Conservation (phyloP, 371 early-diverging fungal species). For the Ordospora pajunii region DNA sequence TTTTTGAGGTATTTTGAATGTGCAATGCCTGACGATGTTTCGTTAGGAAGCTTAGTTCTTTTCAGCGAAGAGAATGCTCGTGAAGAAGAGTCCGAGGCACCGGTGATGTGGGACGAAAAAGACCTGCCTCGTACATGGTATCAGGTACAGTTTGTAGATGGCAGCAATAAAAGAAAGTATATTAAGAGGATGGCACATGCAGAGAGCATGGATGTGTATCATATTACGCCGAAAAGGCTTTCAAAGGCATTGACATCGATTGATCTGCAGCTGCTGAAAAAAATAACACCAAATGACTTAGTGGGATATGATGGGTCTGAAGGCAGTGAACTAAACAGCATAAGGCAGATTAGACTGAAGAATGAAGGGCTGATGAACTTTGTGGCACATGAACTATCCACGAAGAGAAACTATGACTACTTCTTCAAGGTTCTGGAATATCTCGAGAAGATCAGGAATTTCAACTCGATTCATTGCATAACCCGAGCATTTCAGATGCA, state of each 20-base stretch:
- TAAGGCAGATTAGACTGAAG: constrained; percentile 4
- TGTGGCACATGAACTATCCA: background rate
- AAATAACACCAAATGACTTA: constrained; percentile 14
- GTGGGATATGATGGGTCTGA: constrained; percentile 2
- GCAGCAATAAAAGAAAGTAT: background rate
- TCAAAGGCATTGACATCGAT: background rate
- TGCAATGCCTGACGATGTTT: background rate
- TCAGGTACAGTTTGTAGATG: background rate
- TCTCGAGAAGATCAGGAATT: constrained; percentile 19
- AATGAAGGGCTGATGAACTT: constrained; percentile 22
- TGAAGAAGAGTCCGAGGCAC: background rate
- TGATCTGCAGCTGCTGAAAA: background rate
- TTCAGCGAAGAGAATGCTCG: background rate
- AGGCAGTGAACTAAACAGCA: background rate
- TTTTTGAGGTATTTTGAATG: no score
- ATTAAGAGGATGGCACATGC: background rate
- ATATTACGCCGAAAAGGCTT: constrained; percentile 7
- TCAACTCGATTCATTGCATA: constrained; percentile 19
- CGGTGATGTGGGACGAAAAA: background rate
- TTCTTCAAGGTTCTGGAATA: constrained; percentile 13
- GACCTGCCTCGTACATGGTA: background rate
- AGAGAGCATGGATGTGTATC: constrained; percentile 2
- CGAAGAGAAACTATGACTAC: background rate
- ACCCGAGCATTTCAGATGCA: constrained; percentile 3
- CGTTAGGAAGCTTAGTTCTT: background rate